phyloP scores from a whole-genome alignment of 1,139 yeast species.

The Taphrina pruni region DNA sequence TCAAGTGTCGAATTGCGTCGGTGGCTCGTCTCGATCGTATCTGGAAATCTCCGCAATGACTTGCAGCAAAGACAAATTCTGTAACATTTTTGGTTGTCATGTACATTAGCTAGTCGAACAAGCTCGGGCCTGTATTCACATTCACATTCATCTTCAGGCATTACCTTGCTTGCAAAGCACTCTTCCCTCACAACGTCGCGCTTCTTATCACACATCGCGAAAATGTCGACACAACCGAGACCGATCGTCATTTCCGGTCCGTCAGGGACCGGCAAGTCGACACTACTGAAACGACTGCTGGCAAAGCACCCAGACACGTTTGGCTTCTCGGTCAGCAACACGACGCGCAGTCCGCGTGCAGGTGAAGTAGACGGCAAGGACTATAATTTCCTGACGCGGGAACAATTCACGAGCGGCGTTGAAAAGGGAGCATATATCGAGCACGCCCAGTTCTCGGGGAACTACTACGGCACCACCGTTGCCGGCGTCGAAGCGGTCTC shows the following conservation, averaged over 20 bases:
- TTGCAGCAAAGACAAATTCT: background rate
- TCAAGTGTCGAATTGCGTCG: background rate
- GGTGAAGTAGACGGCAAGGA: slow-evolving; percentile 91
- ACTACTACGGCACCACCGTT: slow-evolving; percentile 92
- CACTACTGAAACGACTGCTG: slow-evolving; percentile 83
- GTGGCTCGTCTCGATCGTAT: background rate
- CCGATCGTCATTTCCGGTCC: slow-evolving; percentile 98
- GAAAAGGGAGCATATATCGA: slow-evolving; percentile 81
- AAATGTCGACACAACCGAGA: slow-evolving; percentile 54
- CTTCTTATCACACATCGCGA: background rate
- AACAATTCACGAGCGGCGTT: slow-evolving; percentile 76
- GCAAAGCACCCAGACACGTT: slow-evolving; percentile 87
- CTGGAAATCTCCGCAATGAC: background rate
- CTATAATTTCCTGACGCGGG: slow-evolving; percentile 82
- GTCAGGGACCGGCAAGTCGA: slow-evolving; percentile 95
- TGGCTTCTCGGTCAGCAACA: slow-evolving; percentile 89
- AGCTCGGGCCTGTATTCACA: too few relatives aligned
- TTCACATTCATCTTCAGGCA: too few relatives aligned
- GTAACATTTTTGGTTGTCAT: background rate
- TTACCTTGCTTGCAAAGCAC: too few relatives aligned
- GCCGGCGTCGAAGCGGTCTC: slow-evolving; percentile 81
- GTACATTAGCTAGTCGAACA: too few relatives aligned
- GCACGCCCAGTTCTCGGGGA: slow-evolving; percentile 98
- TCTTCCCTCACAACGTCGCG: background rate
- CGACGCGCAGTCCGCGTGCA: slow-evolving; percentile 87